Evolutionary conservation across 1,139 yeast species (phyloP).

Genomic region (Debaryomycetaceae sp.): DNA sequence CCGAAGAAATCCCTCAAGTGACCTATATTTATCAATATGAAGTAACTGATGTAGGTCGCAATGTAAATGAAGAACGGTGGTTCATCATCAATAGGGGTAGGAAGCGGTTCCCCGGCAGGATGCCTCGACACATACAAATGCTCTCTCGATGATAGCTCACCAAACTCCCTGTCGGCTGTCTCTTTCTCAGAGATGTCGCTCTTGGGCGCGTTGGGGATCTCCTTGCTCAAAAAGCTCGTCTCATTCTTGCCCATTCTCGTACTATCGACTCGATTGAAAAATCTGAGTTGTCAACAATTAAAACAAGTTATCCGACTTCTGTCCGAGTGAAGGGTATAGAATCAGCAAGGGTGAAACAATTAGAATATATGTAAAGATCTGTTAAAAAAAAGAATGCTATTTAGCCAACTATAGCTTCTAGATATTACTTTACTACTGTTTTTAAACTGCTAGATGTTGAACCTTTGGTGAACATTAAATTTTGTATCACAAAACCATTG

Average conservation of each 20-base stretch:
- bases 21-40: conserved; percentile 81
- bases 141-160: conserved; percentile 54
- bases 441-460: not conserved
- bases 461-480: not conserved
- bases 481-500: not conserved
- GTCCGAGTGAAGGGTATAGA: not conserved
- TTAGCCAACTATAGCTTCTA: not conserved
- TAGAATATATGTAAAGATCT: not conserved
- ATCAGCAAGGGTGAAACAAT: not conserved
- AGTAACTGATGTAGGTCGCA: conserved; percentile 79
- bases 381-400: not conserved
- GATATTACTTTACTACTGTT: not conserved
- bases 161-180: conserved; percentile 63
- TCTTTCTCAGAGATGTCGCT: conserved; percentile 47
- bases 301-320: not conserved
- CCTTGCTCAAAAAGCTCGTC: conserved; percentile 1
- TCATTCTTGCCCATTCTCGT: not conserved
- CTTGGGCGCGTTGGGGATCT: conserved; percentile 49
- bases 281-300: not conserved
- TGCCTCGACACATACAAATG: conserved; percentile 53
- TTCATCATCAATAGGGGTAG: conserved; percentile 68
- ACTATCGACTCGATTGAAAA: not conserved
- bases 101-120: conserved; percentile 52
- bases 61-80: conserved; percentile 81
- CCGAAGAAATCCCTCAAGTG: conserved; percentile 89